phyloP scores from a whole-genome alignment of 176 grass and related monocot genomes.

The Stipa capillata region DNA sequence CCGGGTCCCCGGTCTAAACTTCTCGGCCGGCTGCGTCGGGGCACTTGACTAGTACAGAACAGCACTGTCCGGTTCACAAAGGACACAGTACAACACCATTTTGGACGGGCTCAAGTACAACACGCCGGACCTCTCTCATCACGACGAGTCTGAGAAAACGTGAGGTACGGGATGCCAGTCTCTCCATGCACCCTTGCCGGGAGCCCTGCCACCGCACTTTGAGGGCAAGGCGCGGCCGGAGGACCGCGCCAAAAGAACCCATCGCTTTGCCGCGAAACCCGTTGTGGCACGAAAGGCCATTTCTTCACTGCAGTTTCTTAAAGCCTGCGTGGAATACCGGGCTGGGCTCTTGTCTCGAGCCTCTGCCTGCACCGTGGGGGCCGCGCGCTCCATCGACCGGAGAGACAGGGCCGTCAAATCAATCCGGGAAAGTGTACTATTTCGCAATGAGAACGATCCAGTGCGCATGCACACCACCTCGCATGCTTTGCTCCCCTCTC shows the following conservation, averaged over 20 bases:
- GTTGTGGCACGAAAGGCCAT: neutral
- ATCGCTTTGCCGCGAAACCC: neutral
- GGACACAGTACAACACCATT: neutral
- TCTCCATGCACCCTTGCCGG: neutral
- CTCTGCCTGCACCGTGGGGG: neutral
- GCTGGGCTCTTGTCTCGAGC: neutral
- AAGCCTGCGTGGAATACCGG: neutral
- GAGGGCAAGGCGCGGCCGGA: too few relatives aligned
- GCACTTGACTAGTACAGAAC: too few relatives aligned
- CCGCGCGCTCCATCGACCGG: neutral
- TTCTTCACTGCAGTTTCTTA: neutral
- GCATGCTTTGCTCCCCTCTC: neutral
- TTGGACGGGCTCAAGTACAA: neutral
- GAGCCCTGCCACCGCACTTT: neutral
- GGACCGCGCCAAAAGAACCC: neutral
- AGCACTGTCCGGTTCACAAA: too few relatives aligned
- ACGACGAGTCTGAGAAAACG: neutral
- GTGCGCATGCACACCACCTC: constrained; percentile 17
- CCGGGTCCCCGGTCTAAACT: neutral
- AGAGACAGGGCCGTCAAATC: neutral
- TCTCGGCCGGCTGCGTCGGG: neutral
- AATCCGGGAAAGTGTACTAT: neutral
- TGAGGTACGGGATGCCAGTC: neutral
- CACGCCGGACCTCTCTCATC: neutral
- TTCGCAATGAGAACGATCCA: neutral